These are phyloP conservation scores for Aspergillus novoparasiticus DNA, from an alignment of 2,329 filamentous ascomycete genomes.

Conservation along the genomic window DNA sequence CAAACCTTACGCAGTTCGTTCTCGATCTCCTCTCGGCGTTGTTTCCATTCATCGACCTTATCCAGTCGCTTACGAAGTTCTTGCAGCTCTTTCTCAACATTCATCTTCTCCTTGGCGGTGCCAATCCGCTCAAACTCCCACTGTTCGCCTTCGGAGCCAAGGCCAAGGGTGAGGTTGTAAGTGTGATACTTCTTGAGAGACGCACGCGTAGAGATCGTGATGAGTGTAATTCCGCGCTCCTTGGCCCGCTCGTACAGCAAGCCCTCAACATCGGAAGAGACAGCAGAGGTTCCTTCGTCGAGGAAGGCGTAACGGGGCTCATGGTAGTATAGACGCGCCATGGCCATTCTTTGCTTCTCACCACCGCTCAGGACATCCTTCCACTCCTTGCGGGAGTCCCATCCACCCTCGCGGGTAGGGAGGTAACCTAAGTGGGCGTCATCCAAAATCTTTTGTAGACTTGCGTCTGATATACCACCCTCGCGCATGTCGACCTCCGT, in stretches of 20 bases:
- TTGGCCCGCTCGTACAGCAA: conserved; percentile 91
- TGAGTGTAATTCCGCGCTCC: conserved; percentile 88
- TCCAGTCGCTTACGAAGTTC: conserved; percentile 78
- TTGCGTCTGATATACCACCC: conserved; percentile 73
- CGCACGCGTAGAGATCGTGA: conserved; percentile 92
- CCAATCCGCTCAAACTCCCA: conserved; percentile 96
- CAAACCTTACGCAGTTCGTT: conserved; percentile 70
- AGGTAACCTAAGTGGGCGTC: conserved; percentile 86
- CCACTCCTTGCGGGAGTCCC: conserved; percentile 97
- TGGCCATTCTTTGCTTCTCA: conserved; percentile 94
- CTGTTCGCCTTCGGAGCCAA: conserved; percentile 77
- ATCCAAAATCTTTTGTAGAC: conserved; percentile 77
- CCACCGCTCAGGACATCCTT: conserved; percentile 97
- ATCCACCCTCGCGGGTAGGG: conserved; percentile 88
- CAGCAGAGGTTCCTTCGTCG: conserved; percentile 93
- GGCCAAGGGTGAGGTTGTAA: conserved; percentile 82
- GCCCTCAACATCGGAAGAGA: conserved; percentile 88
- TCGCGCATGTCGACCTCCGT: conserved; percentile 92
- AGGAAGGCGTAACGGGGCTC: conserved; percentile 93
- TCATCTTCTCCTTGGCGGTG: conserved; percentile 88
- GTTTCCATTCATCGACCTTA: conserved; percentile 83
- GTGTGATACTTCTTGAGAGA: conserved; percentile 96
- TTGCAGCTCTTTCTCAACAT: conserved; percentile 85
- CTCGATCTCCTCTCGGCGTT: conserved; percentile 77
- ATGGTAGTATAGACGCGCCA: conserved; percentile 89